Conservation (phyloP, 1,284 basidiomycete genomes). For the Quambalaria eucalypti region DNA sequence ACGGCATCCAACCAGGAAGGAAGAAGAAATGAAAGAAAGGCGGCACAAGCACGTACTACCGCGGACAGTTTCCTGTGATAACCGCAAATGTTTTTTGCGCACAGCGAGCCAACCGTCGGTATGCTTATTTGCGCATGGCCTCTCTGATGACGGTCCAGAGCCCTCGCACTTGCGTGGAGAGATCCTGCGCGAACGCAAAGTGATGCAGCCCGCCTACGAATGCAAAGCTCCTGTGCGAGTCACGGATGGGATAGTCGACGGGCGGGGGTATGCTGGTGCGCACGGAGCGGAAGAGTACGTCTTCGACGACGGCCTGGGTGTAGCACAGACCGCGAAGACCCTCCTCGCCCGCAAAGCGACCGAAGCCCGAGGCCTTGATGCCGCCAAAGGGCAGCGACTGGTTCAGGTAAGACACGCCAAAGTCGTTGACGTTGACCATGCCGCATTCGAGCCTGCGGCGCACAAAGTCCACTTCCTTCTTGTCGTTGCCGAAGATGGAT, state of each 20-base stretch:
- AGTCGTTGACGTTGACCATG: slow-evolving; percentile 87
- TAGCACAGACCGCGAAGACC: slow-evolving; percentile 77
- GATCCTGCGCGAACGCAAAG: background rate
- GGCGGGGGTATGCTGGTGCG: slow-evolving; percentile 69
- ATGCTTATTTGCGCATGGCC: no score
- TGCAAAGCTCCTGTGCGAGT: slow-evolving; percentile 6
- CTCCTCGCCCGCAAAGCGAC: slow-evolving; percentile 61
- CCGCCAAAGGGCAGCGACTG: slow-evolving; percentile 93
- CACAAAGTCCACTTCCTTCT: slow-evolving; percentile 64
- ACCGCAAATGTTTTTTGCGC: no score
- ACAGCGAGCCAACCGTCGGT: no score
- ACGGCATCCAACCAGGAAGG: no score
- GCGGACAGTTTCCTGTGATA: no score
- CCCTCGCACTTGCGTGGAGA: background rate
- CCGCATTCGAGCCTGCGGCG: slow-evolving; percentile 75
- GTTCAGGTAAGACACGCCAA: slow-evolving; percentile 78
- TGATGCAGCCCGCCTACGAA: background rate
- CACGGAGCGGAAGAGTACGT: slow-evolving; percentile 70
- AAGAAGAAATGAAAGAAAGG: no score
- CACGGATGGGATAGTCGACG: slow-evolving; percentile 44
- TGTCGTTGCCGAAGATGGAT: slow-evolving; percentile 80
- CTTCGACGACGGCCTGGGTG: slow-evolving; percentile 74
- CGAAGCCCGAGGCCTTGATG: slow-evolving; percentile 56
- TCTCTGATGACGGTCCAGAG: background rate
- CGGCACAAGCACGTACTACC: no score